Evolutionary conservation across 78 protist species (phyloP), one percentile per base, ranked within the genome.

Genomic region (Dictyostelium discoideum): DNA sequence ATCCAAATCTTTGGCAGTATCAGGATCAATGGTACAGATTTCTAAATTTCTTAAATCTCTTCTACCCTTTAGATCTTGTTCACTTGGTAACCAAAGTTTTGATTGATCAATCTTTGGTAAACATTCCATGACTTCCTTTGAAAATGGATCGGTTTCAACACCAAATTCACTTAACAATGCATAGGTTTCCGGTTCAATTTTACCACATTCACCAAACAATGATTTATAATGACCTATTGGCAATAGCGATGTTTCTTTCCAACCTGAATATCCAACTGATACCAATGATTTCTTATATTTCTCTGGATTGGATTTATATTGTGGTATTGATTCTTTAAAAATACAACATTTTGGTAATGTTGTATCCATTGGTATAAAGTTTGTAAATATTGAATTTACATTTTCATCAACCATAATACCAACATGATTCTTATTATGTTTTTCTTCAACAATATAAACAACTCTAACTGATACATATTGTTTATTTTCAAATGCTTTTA

Each of bases 1-100:
- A 57, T 99, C 99, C 9, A 99, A 84, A 85, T 99, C 99, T 5
- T 97, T 65, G 24, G 99, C 98, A 6, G 99, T 97, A 16, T 96
- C 82, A 3, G 99, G 99, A 82, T 99, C 99, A 54, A 99, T 98
- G 4, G 99, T 84, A 40, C 96, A 96, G 14, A 98, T 96, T 24
- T 98, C 79, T 16, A 32, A 22, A 32, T 50, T 9, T 50, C 98
- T 85, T 54, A 97, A 72, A 85, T 98, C 99, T n/a, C 96, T 74
- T 37, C 98, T 79, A 40, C 26, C 26, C 2, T 20, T 82, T 11
- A 95, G 2, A 50, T 97, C 98, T 40, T 86, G 42, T 20, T 10
- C 69, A 3, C 92, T n/a, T 6, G 89, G 86, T 13, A 39, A n/a
- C 87, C 95, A 97, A 9, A 63, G 60, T n/a, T 24, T 85, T 26